phyloP scores from a whole-genome alignment of 179 eudicot genomes.

The Sideroxylon spinosum region DNA sequence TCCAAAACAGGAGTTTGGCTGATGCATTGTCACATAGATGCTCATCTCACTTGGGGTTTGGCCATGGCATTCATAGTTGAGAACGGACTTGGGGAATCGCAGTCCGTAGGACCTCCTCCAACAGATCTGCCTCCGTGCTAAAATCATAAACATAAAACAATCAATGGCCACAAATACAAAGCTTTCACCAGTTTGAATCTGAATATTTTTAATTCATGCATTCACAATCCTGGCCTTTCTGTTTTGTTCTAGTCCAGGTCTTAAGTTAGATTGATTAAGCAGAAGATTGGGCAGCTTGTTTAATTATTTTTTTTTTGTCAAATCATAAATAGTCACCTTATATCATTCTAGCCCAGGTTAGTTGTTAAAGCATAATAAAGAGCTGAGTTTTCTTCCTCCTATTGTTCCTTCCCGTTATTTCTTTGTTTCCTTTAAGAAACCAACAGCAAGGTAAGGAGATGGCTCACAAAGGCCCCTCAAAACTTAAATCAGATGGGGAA shows the following conservation, averaged over 20 bases:
- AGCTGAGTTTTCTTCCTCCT: neutral
- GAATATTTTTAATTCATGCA: too few relatives aligned
- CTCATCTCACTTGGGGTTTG: constrained; percentile 80
- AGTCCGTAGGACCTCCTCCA: constrained; percentile 61
- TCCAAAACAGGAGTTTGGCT: constrained; percentile 68
- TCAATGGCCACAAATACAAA: neutral
- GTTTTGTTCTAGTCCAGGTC: neutral
- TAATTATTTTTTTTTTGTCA: neutral
- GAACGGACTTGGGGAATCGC: constrained; percentile 57
- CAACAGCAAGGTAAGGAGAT: neutral
- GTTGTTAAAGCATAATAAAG: neutral
- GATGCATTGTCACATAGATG: constrained; percentile 86
- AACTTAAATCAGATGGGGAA: neutral
- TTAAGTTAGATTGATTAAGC: neutral
- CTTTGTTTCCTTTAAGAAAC: neutral
- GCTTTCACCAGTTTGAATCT: neutral
- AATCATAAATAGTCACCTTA: neutral
- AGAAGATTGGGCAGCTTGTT: neutral
- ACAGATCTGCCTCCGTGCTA: constrained; percentile 59
- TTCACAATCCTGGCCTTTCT: neutral
- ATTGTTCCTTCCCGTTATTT: neutral
- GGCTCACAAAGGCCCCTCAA: neutral
- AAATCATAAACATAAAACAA: constrained; percentile 9
- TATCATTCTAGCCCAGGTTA: neutral
- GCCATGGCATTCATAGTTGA: constrained; percentile 80